Conservation (phyloP, 2,329 filamentous ascomycete genomes). For the Sclerotinia subarctica region DNA sequence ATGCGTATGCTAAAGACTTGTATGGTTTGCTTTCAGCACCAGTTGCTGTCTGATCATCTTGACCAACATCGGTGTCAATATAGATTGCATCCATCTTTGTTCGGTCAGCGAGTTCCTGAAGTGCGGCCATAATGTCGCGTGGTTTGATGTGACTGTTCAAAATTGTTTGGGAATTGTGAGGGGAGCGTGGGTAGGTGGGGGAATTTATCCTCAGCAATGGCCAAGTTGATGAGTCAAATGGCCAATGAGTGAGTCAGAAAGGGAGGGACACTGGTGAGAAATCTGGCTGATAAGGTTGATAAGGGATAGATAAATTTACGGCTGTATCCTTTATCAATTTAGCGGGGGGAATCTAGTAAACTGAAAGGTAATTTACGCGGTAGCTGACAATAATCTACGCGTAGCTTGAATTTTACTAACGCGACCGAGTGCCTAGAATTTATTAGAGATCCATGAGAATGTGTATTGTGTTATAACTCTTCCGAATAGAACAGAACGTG, state of each 20-base stretch:
- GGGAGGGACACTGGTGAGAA: background rate
- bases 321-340: background rate
- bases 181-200: slow-evolving; percentile 15
- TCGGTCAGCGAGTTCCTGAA: slow-evolving; percentile 51
- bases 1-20: slow-evolving; percentile 76
- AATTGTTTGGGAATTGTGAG: slow-evolving; percentile 8
- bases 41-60: slow-evolving; percentile 63
- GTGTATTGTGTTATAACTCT: background rate
- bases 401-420: background rate
- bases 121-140: slow-evolving; percentile 32
- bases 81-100: slow-evolving; percentile 56
- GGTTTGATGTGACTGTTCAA: background rate
- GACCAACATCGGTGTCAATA: slow-evolving; percentile 76
- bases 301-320: no score
- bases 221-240: background rate
- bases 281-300: no score
- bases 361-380: slow-evolving; percentile 9
- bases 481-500: background rate
- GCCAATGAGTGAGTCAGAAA: slow-evolving; percentile 13
- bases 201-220: background rate
- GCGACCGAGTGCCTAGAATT: slow-evolving; percentile 1
- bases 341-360: background rate
- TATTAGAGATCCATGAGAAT: background rate
- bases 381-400: background rate
- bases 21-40: slow-evolving; percentile 73